A percentile compares a stretch with the other conserved stretches of the same genome.
Conservation (phyloP, 495 filamentous ascomycete species). For the Xylaria venustula region DNA sequence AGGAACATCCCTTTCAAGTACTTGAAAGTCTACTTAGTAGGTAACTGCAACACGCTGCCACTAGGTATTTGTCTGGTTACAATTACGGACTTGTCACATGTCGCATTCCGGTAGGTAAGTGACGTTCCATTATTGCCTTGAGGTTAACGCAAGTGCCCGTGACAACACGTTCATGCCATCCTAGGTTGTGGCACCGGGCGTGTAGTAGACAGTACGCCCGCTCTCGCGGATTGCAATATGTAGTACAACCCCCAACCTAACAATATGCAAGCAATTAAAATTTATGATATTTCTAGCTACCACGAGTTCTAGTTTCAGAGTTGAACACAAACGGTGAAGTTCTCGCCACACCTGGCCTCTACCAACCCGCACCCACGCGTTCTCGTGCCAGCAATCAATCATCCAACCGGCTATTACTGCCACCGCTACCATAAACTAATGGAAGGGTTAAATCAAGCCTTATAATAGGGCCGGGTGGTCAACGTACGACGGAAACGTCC, state of each 20-base stretch:
- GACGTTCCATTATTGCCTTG: background rate
- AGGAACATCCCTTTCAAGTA: too few species aligned
- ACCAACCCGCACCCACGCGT: background rate
- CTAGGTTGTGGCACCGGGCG: background rate
- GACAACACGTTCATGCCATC: background rate
- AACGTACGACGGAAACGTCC: conserved; percentile 6
- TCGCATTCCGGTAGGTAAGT: background rate
- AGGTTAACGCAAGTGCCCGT: conserved; percentile 4
- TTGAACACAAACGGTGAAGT: background rate
- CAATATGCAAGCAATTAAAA: background rate
- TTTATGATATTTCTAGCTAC: background rate
- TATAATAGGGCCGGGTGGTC: background rate
- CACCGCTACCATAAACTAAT: background rate
- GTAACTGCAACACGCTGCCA: too few species aligned
- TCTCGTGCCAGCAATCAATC: background rate
- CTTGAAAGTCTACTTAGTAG: too few species aligned
- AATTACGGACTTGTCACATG: background rate
- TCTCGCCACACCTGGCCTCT: background rate
- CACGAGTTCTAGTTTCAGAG: background rate
- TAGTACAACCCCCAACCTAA: background rate
- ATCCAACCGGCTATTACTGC: background rate
- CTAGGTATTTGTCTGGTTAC: background rate
- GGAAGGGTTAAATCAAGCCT: background rate
- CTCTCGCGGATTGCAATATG: background rate
- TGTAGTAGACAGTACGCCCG: too few species aligned